Base-by-base conservation (phyloP, 129 eudicot species). In the Logfia minima region DNA sequence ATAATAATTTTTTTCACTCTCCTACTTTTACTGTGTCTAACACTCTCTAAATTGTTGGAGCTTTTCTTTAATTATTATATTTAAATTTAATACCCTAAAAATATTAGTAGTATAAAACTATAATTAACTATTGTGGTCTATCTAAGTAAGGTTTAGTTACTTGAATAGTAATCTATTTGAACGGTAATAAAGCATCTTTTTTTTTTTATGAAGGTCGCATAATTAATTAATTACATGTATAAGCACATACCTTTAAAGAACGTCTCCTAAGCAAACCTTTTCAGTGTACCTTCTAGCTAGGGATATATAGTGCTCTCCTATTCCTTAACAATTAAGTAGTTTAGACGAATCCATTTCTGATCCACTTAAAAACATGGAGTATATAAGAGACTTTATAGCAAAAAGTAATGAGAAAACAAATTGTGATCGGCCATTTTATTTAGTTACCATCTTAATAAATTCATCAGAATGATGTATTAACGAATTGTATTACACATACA, bases 301-400 rank as follows among this genome's bases (percentile, higher is more conserved):
- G 14, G 55, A 22, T 14, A 48, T 48, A 14, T 74, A 56, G 64
- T 59, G 71, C 75, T 18, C 45, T 64, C 56, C 22, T 52, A 66
- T 80, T 74, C 52, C 80, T 74, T 80, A 80, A 62, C 70, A 43
- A 67, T 31, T 74, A 80, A 80, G 84, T 67, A 74, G 71, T 80
- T 73, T 19, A 37, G 9, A 58, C 41, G 53, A 66, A 66, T 80
- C 79, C 48, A 74, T 74, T 80, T 80, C 69, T 65, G 56, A 64
- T 80, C 75, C 75, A 73, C 79, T 73, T 80, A 53, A 80, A 80
- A 66, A 37, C 84, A 67, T 35, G 39, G 3, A 26, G 29, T 26
- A 26, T 80, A 68, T 29, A 56, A 2, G 16, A 55, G 55, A 58
- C 71, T 80, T 68, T 66, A 63, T 72, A 31, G 18, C 39, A 67